phyloP scores from a whole-genome alignment of 805 yeast genomes.

The Yamadazyma kitorensis region DNA sequence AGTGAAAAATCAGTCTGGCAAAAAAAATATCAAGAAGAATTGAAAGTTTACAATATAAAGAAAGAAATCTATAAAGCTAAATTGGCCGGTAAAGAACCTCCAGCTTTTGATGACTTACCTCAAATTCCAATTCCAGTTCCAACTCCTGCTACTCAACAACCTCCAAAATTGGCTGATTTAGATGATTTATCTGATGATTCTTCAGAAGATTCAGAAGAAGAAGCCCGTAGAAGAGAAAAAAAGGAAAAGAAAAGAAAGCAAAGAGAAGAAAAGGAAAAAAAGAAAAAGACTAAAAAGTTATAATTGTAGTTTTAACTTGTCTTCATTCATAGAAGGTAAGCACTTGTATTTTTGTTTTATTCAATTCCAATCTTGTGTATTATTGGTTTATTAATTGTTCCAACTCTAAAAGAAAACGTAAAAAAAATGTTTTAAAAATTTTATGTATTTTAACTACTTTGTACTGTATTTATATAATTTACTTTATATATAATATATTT shows the following conservation, averaged over 20 bases:
- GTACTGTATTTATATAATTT: too few relatives aligned
- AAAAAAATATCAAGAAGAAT: constrained; percentile 49
- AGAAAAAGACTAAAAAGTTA: constrained; percentile 15
- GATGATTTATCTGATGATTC: constrained; percentile 7
- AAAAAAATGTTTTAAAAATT: too few relatives aligned
- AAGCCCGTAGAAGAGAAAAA: constrained; percentile 45
- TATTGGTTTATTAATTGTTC: too few relatives aligned
- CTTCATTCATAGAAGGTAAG: too few relatives aligned
- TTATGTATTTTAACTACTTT: too few relatives aligned
- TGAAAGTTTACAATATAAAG: constrained; percentile 31
- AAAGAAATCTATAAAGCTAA: constrained; percentile 34
- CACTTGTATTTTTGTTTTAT: too few relatives aligned
- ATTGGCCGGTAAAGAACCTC: constrained; percentile 14
- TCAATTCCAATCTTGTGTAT: too few relatives aligned
- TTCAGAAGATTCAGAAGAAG: constrained; percentile 8
- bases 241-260: constrained; percentile 38
- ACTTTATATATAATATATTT: too few relatives aligned
- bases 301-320: too few relatives aligned
- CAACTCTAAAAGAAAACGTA: too few relatives aligned
- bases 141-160: constrained; percentile 5
- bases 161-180: constrained; percentile 5
- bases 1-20: constrained; percentile 71
- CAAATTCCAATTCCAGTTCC: constrained; percentile 4
- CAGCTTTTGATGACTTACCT: constrained; percentile 5
- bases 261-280: constrained; percentile 15